A percentile compares a stretch with the other conserved stretches of the same genome.
Conservation (phyloP, 768 basidiomycete genomes). For the Lentinula raphanica region DNA sequence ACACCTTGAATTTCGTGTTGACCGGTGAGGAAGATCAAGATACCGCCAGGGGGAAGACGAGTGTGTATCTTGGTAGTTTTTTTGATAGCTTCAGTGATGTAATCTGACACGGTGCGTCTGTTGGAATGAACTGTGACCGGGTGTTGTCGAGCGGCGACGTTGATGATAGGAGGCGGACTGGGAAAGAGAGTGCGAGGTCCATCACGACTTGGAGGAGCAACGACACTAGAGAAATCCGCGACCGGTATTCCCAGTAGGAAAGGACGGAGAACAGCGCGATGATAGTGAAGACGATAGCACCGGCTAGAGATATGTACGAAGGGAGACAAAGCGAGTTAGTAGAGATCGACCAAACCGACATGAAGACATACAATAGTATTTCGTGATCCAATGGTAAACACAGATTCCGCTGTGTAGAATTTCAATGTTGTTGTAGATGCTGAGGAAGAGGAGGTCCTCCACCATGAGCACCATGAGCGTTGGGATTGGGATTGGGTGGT, state of each 20-base stretch:
- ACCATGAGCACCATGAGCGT: too few species aligned
- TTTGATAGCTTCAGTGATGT: conserved; percentile 84
- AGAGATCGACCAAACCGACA: too few species aligned
- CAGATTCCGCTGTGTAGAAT: conserved; percentile 64
- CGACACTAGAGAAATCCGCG: conserved; percentile 74
- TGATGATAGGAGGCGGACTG: conserved; percentile 85
- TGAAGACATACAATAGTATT: conserved; percentile 55
- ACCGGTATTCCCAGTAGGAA: conserved; percentile 66
- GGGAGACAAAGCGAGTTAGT: background rate
- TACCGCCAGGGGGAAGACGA: conserved; percentile 86
- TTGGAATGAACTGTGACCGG: conserved; percentile 95
- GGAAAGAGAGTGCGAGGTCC: conserved; percentile 81
- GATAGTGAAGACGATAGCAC: conserved; percentile 79
- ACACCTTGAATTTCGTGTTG: conserved; percentile 91
- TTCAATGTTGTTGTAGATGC: too few species aligned
- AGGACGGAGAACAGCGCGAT: conserved; percentile 72
- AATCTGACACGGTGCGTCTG: conserved; percentile 79
- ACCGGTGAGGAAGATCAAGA: conserved; percentile 91
- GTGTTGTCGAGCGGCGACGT: conserved; percentile 85
- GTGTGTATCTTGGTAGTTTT: conserved; percentile 92
- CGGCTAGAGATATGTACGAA: conserved; percentile 39
- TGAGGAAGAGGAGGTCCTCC: too few species aligned
- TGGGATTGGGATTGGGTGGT: too few species aligned
- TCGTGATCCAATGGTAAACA: conserved; percentile 69
- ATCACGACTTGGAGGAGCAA: conserved; percentile 78